Conservation (phyloP, 148 eudicot genomes). For the Salicornia ramosissima region DNA sequence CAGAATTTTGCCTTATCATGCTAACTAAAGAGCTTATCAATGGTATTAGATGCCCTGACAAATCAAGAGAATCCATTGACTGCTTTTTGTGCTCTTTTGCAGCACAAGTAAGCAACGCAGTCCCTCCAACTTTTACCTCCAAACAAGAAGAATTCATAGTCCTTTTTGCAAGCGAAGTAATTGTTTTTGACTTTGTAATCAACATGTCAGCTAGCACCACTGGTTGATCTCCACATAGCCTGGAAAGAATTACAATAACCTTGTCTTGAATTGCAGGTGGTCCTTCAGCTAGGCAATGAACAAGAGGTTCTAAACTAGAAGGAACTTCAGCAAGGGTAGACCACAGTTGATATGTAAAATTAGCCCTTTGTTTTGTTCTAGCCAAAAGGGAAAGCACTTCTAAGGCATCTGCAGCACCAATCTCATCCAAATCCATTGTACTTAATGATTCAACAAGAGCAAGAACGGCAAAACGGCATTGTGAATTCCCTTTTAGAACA, state of each 20-base stretch:
- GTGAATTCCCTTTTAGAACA: conserved; percentile 58
- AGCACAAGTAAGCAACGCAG: conserved; percentile 59
- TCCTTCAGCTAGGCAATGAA: conserved; percentile 63
- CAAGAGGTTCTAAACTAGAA: conserved; percentile 56
- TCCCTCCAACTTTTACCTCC: conserved; percentile 74
- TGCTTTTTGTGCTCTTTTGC: conserved; percentile 50
- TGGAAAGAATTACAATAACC: conserved; percentile 59
- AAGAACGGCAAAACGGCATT: conserved; percentile 60
- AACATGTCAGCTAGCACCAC: conserved; percentile 50
- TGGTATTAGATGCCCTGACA: conserved; percentile 51
- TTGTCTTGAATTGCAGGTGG: conserved; percentile 61
- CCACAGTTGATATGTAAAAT: conserved; percentile 41
- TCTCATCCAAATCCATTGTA: conserved; percentile 48
- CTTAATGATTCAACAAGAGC: conserved; percentile 56
- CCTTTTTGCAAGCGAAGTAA: conserved; percentile 57
- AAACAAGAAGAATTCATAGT: conserved; percentile 50
- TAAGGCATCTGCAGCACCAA: conserved; percentile 56
- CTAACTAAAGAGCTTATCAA: conserved; percentile 48
- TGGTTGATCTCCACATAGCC: conserved; percentile 65
- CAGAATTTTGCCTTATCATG: conserved; percentile 50
- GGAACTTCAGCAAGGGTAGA: conserved; percentile 54
- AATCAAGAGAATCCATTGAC: conserved; percentile 48
- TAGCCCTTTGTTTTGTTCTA: conserved; percentile 46
- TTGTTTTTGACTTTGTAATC: conserved; percentile 44
- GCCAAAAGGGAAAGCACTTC: conserved; percentile 61